phyloP scores from a whole-genome alignment of 495 filamentous ascomycete species.

The Elaphomyces granulatus region DNA sequence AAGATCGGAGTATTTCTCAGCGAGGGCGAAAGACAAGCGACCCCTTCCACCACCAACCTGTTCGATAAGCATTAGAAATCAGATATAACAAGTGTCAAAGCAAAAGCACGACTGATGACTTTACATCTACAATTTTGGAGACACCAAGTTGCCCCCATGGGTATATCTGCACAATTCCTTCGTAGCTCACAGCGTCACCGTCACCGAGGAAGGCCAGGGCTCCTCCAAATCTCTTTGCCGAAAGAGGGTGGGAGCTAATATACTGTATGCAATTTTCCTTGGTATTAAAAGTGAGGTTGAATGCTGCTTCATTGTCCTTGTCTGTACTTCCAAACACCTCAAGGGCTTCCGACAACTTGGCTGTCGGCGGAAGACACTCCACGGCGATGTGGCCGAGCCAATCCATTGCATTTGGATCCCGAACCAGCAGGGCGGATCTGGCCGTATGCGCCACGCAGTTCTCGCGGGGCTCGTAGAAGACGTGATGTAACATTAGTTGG shows the following conservation, averaged over 20 bases:
- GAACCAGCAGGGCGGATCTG: conserved; percentile 13
- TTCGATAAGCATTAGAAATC: too few species aligned
- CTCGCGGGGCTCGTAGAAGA: conserved; percentile 15
- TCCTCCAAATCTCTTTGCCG: too few species aligned
- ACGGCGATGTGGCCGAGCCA: conserved; percentile 14
- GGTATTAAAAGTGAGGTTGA: conserved; percentile 16
- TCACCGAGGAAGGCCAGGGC: conserved; percentile 4
- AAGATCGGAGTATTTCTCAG: conserved; percentile 16
- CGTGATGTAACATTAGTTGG: conserved; percentile 20
- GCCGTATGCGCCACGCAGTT: conserved; percentile 14
- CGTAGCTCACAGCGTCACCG: conserved; percentile 9
- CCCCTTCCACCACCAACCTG: conserved; percentile 21
- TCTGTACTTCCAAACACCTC: conserved; percentile 10
- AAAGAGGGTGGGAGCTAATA: conserved; percentile 2
- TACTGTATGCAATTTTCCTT: conserved; percentile 15
- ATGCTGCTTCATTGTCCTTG: conserved; percentile 14
- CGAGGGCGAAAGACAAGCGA: conserved; percentile 15
- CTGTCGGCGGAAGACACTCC: conserved; percentile 7
- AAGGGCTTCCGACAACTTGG: conserved; percentile 9
- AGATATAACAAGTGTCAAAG: conserved; percentile 26
- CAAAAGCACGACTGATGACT: conserved; percentile 26
- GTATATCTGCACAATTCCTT: conserved; percentile 12
- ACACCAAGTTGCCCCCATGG: conserved; percentile 12
- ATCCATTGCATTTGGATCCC: conserved; percentile 9
- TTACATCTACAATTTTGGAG: conserved; percentile 13